Conservation (phyloP, 768 basidiomycete genomes). For the Macrolepiota fuliginosa region DNA sequence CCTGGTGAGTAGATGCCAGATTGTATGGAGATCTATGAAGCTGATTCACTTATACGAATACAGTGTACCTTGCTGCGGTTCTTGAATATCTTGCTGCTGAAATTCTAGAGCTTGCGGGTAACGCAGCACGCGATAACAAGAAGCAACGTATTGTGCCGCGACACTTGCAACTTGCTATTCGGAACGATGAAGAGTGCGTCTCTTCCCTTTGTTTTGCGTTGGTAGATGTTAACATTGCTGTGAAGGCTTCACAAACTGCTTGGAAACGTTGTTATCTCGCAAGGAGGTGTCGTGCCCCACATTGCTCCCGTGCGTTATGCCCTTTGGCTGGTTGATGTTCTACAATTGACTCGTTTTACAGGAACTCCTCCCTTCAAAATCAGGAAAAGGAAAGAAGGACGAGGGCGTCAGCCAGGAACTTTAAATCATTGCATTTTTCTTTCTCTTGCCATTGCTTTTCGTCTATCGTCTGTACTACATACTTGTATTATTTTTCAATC, state of each 20-base stretch:
- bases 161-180: conserved; percentile 91
- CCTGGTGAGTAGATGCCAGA: conserved; percentile 76
- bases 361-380: conserved; percentile 40
- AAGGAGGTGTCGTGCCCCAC: conserved; percentile 68
- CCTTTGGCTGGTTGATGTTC: conserved; percentile 15
- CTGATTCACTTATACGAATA: background rate
- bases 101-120: conserved; percentile 90
- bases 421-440: conserved; percentile 7
- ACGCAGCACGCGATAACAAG: conserved; percentile 88
- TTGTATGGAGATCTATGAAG: too few relatives aligned
- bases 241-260: conserved; percentile 74
- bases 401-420: conserved; percentile 18
- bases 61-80: conserved; percentile 89
- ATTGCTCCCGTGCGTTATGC: conserved; percentile 24
- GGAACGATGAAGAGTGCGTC: conserved; percentile 84
- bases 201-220: background rate
- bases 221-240: conserved; percentile 10
- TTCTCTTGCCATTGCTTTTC: conserved; percentile 6
- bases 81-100: conserved; percentile 92
- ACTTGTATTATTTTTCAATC: conserved; percentile 15
- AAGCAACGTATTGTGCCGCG: conserved; percentile 95
- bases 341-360: conserved; percentile 26
- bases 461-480: conserved; percentile 11
- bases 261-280: conserved; percentile 84
- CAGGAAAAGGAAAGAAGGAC: conserved; percentile 28